Evolutionary conservation across 768 basidiomycete species (phyloP).

Genomic region (Tremella fuciformis): DNA sequence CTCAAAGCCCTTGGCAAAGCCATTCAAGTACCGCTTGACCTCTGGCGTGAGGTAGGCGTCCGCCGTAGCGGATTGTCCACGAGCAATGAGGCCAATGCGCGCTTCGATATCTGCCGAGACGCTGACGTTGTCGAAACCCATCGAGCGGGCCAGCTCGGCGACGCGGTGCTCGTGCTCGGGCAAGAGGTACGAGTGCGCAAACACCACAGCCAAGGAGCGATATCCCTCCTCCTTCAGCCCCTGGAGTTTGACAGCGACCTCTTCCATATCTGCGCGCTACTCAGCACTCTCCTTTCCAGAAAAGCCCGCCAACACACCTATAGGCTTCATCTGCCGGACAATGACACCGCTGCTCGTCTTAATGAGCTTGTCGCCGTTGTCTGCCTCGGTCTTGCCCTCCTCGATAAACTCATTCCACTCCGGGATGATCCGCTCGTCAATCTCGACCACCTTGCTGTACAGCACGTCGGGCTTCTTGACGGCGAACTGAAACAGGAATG

Average conservation of each 20-base stretch:
- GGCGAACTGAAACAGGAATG: constrained; percentile 90
- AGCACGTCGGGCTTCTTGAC: constrained; percentile 63
- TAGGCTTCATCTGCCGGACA: constrained; percentile 4
- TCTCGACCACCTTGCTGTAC: constrained; percentile 66
- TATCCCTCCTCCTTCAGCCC: constrained; percentile 73
- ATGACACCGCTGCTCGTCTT: constrained; percentile 50
- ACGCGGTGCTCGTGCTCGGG: constrained; percentile 77
- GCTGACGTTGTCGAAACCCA: constrained; percentile 77
- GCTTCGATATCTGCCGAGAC: constrained; percentile 61
- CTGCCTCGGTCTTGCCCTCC: constrained; percentile 16
- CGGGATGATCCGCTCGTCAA: constrained; percentile 83
- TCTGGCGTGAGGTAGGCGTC: constrained; percentile 95
- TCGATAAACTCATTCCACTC: constrained; percentile 25
- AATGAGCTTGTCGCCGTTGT: constrained; percentile 59
- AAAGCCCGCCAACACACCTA: constrained; percentile 15
- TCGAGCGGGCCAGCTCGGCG: constrained; percentile 67
- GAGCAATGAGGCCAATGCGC: constrained; percentile 66
- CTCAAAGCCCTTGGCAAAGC: constrained; percentile 88
- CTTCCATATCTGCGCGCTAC: constrained; percentile 62
- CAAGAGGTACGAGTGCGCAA: constrained; percentile 89
- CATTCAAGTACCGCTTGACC: constrained; percentile 75
- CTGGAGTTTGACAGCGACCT: constrained; percentile 64
- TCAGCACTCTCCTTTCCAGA: constrained; percentile 84
- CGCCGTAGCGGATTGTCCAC: constrained; percentile 85
- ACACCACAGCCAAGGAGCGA: constrained; percentile 80